These are phyloP conservation scores for Fistulifera pelliculosa DNA, from an alignment of 108 stramenopile species.

Conservation along the genomic window DNA sequence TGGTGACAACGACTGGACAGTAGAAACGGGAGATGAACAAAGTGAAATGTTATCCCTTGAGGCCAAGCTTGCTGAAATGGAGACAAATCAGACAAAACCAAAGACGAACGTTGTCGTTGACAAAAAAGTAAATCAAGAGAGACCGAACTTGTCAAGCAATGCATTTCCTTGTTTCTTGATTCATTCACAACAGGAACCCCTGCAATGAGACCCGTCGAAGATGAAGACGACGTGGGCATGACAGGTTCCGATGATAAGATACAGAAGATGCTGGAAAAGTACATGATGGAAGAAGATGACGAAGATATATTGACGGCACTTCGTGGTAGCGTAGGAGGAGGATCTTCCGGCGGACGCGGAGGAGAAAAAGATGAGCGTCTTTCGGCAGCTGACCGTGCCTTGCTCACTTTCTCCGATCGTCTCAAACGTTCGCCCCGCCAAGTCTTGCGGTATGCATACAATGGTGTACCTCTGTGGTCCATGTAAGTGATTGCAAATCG, in stretches of 20 bases:
- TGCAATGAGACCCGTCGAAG: conserved; percentile 15
- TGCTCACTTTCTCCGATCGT: conserved; percentile 60
- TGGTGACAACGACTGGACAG: conserved; percentile 45
- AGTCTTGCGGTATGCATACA: conserved; percentile 69
- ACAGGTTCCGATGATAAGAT: conserved; percentile 51
- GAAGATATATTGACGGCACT: conserved; percentile 57
- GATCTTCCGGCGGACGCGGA: conserved; percentile 11
- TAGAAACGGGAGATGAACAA: conserved; percentile 21
- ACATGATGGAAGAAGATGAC: conserved; percentile 83
- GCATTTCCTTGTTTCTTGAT: conserved; percentile 34
- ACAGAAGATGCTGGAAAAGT: conserved; percentile 63
- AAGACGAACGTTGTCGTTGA: conserved; percentile 10
- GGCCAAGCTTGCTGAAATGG: conserved; percentile 35
- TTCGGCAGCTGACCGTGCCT: conserved; percentile 50
- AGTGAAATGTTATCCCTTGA: conserved; percentile 38
- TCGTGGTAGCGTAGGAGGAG: conserved; percentile 15
- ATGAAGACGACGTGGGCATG: conserved; percentile 64
- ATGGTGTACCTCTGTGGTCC: conserved; percentile 82
- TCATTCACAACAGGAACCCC: conserved; percentile 47
- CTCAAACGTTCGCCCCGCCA: conserved; percentile 60
- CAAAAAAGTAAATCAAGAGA: not conserved
- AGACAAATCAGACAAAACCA: conserved; percentile 10
- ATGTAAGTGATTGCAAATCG: conserved; percentile 35
- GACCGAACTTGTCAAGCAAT: not conserved
- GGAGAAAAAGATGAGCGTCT: conserved; percentile 67